Evolutionary conservation across 1,284 basidiomycete genomes (phyloP), one percentile per base, ranked within the genome.

Genomic region (Pascua guehoae): DNA sequence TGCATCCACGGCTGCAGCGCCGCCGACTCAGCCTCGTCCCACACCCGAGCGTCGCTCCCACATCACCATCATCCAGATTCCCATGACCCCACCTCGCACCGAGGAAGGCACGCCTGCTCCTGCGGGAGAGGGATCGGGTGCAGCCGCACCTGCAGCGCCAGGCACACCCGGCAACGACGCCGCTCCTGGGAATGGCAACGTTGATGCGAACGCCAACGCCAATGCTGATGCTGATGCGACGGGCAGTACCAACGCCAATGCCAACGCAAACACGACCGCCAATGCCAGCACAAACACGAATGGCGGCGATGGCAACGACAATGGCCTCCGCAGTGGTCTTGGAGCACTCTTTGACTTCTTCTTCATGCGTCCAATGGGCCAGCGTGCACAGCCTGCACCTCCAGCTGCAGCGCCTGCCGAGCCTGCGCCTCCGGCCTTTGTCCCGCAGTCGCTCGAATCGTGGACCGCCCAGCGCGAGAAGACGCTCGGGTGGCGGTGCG

Each of bases 401-500:
- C 47, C 41, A 12, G 38, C 43, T 2, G 8, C 49, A 4, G 36
- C 49, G 14, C 49, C 54, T 9, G 46, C 46, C 37, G 1, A 36
- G 44, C 52, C 40, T n/a, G 53, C 41, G 10, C 37, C 46, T 2
- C 32, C 41, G 4, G 17, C 54, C 2, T 57, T 58, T 10, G 60
- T 62, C 12, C 60, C 60, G 0, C 63, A 69, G 51, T 62, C 66
- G 0, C 66, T 75, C 8, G 66, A 69, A 39, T 61, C 53, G 41
- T 75, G 73, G 73, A 68, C 69, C 1, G 53, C 57, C 41, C 64
- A 66, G 39, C 61, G 66, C 12, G 73, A 75, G 55, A 66, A 64
- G 54, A 56, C 54, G 5, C 60, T 75, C 5, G 73, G 73, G n/a
- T 73, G 72, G 72, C 62, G 72, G 24, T 75, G 73, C 50, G 71